These are phyloP conservation scores for Pythium grandisporangium DNA, from an alignment of 352 stramenopile genomes.

Conservation along the genomic window DNA sequence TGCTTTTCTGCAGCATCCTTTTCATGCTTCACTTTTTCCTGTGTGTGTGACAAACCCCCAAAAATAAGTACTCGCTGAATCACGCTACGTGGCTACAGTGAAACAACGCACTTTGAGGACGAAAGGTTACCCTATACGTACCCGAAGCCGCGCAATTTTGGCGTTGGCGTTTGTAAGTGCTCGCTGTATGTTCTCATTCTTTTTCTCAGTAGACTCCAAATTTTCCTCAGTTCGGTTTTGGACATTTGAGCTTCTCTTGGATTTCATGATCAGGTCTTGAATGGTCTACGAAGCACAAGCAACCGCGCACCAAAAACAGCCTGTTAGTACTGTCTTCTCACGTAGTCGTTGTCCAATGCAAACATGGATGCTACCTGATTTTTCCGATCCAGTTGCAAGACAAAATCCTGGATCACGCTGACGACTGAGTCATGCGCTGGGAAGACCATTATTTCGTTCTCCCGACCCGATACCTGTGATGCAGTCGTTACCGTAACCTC, in stretches of 20 bases:
- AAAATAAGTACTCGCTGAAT: neutral
- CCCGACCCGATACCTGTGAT: neutral
- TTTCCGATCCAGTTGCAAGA: slow-evolving; percentile 47
- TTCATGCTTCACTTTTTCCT: slow-evolving; percentile 39
- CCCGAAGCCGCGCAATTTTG: slow-evolving; percentile 51
- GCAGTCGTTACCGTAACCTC: slow-evolving; percentile 2
- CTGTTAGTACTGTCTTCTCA: too few relatives aligned
- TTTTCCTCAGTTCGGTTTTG: slow-evolving; percentile 35
- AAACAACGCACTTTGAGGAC: too few relatives aligned
- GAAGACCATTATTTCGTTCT: slow-evolving; percentile 5
- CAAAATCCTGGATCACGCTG: slow-evolving; percentile 51
- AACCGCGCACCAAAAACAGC: too few relatives aligned
- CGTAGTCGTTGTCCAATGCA: too few relatives aligned
- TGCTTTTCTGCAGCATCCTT: slow-evolving; percentile 36
- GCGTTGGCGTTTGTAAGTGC: slow-evolving; percentile 37
- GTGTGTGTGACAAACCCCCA: slow-evolving; percentile 2
- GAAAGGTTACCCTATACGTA: too few relatives aligned
- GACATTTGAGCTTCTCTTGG: slow-evolving; percentile 44
- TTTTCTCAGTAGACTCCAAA: slow-evolving; percentile 35
- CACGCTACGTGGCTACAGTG: slow-evolving; percentile 2
- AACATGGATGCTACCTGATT: slow-evolving; percentile 30
- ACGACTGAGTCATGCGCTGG: slow-evolving; percentile 44
- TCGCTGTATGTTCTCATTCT: slow-evolving; percentile 27
- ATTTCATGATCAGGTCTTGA: slow-evolving; percentile 65
- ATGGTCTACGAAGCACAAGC: too few relatives aligned